Conservation (phyloP, 805 yeast genomes). For the Priceomyces carsonii region DNA sequence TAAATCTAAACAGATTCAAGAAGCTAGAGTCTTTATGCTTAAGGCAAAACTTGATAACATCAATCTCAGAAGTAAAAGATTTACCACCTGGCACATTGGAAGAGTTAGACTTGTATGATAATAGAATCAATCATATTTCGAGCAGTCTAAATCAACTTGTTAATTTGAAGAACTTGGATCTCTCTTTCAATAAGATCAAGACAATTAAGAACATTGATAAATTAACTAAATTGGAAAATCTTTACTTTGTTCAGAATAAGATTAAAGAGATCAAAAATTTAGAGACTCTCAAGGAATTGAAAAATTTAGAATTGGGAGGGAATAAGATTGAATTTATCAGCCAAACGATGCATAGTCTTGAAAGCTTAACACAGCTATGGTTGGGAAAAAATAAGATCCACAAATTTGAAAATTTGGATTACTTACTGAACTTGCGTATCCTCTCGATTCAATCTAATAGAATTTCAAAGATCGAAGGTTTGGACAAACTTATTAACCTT, state of each 20-base stretch:
- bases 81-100: conserved; percentile 64
- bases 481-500: conserved; percentile 67
- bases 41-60: conserved; percentile 79
- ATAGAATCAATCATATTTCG: conserved; percentile 83
- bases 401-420: conserved; percentile 60
- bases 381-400: conserved; percentile 83
- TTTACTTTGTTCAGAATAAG: conserved; percentile 88
- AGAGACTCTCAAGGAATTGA: conserved; percentile 54
- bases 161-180: conserved; percentile 64
- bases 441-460: conserved; percentile 88
- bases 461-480: conserved; percentile 75
- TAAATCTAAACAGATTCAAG: conserved; percentile 57
- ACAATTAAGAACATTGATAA: conserved; percentile 77
- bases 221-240: conserved; percentile 59
- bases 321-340: conserved; percentile 62
- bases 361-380: conserved; percentile 77
- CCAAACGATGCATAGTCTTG: conserved; percentile 56
- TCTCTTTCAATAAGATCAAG: conserved; percentile 87
- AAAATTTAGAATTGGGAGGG: conserved; percentile 87
- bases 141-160: conserved; percentile 62
- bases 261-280: conserved; percentile 72
- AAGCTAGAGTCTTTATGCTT: conserved; percentile 64
- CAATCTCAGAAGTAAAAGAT: conserved; percentile 56
- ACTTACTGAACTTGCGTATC: conserved; percentile 63
- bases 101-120: conserved; percentile 89